Evolutionary conservation across 1,284 basidiomycete species (phyloP).

Genomic region (Puccinia triticina): DNA sequence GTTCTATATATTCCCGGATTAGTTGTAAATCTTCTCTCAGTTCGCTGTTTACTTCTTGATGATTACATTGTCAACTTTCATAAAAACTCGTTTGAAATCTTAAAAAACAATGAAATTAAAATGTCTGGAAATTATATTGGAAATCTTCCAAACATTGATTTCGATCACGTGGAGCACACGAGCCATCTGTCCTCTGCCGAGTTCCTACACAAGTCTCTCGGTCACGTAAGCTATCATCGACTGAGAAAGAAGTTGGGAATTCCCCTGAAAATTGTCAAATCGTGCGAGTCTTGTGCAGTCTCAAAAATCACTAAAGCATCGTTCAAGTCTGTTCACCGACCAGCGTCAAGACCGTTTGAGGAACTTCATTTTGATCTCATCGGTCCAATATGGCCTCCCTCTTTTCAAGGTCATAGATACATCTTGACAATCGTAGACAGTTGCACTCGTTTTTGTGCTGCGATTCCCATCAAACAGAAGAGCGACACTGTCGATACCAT

Average conservation of each 20-base stretch:
- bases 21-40: no score
- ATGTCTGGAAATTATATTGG: no score
- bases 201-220: not conserved
- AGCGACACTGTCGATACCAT: not conserved
- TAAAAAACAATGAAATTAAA: no score
- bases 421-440: not conserved
- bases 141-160: no score
- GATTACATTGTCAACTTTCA: no score
- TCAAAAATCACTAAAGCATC: not conserved
- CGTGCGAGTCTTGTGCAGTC: not conserved
- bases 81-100: no score
- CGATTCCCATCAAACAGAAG: no score
- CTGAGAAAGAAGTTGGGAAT: constrained; percentile 4
- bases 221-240: constrained; percentile 6
- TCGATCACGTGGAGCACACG: no score
- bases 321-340: not conserved
- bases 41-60: no score
- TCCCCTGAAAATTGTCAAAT: not conserved
- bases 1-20: no score
- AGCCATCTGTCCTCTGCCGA: not conserved
- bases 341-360: not conserved
- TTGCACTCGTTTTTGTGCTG: no score
- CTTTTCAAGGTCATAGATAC: not conserved
- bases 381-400: not conserved
- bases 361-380: constrained; percentile 3